phyloP scores from a whole-genome alignment of 768 basidiomycete genomes.

The Phylloporus sp. region DNA sequence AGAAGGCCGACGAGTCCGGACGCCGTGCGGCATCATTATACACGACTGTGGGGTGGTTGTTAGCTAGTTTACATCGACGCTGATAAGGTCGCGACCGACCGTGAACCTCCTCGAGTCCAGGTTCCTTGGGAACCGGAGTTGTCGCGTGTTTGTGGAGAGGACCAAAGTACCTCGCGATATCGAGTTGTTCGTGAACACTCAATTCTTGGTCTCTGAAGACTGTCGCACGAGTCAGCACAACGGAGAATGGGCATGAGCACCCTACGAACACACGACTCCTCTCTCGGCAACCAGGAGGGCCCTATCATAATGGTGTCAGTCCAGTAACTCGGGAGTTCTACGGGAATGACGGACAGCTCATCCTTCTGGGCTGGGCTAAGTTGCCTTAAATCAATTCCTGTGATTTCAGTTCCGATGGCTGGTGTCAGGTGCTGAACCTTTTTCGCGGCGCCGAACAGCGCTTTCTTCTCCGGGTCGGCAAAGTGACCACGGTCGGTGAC shows the following conservation, averaged over 20 bases:
- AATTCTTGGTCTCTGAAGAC: slow-evolving; percentile 76
- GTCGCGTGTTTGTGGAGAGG: slow-evolving; percentile 81
- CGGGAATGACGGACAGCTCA: slow-evolving; percentile 52
- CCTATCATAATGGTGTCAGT: slow-evolving; percentile 31
- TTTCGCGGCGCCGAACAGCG: slow-evolving; percentile 55
- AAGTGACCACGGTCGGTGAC: slow-evolving; percentile 63
- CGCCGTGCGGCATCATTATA: slow-evolving; percentile 63
- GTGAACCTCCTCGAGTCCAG: slow-evolving; percentile 73
- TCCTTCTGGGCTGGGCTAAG: slow-evolving; percentile 67
- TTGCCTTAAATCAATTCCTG: slow-evolving; percentile 68
- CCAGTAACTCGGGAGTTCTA: neutral
- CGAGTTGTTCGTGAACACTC: slow-evolving; percentile 61
- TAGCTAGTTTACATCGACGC: neutral
- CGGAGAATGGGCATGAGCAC: neutral
- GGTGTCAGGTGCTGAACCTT: slow-evolving; percentile 68
- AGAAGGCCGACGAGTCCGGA: slow-evolving; percentile 59
- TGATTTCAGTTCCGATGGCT: slow-evolving; percentile 69
- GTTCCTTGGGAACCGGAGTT: slow-evolving; percentile 64
- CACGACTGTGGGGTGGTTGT: slow-evolving; percentile 46
- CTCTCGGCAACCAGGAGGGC: slow-evolving; percentile 72
- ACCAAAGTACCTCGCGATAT: slow-evolving; percentile 67
- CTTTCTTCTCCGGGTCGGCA: slow-evolving; percentile 67
- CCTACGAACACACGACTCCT: slow-evolving; percentile 62
- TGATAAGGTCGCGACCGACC: slow-evolving; percentile 34
- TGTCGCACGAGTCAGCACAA: slow-evolving; percentile 19